Percentiles rank a stretch among this genome's conserved stretches.
Conservation (phyloP, 2,329 filamentous ascomycete genomes). For the Phialocephala sp. region DNA sequence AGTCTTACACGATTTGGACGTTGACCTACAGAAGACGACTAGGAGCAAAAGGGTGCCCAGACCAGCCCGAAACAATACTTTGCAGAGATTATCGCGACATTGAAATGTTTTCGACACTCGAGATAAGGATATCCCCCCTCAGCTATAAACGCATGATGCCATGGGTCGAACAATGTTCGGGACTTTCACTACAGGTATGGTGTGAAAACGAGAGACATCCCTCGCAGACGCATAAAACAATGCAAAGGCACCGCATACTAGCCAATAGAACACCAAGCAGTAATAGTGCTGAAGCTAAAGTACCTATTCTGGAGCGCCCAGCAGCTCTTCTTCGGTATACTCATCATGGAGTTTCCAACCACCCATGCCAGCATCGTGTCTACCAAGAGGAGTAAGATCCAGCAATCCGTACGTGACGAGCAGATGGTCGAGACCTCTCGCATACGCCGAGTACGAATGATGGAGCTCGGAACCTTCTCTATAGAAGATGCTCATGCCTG, state of each 20-base stretch:
- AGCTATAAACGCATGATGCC: too few species aligned
- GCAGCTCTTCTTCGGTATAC: conserved; percentile 24
- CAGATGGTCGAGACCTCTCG: conserved; percentile 43
- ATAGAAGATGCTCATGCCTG: conserved; percentile 47
- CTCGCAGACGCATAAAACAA: background rate
- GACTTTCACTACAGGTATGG: too few species aligned
- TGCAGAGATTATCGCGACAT: too few species aligned
- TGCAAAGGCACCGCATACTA: background rate
- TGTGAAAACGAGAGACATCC: too few species aligned
- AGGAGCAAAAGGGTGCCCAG: too few species aligned
- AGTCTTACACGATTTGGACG: too few species aligned
- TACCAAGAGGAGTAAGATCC: conserved; percentile 46
- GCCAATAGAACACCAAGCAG: too few species aligned
- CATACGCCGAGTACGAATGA: conserved; percentile 48
- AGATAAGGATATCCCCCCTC: too few species aligned
- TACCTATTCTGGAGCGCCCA: background rate
- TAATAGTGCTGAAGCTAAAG: background rate
- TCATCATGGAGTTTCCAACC: conserved; percentile 31
- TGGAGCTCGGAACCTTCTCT: conserved; percentile 44
- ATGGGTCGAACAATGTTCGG: too few species aligned
- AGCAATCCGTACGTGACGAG: conserved; percentile 43
- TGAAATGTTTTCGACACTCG: background rate
- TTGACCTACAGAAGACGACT: too few species aligned
- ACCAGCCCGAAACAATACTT: too few species aligned
- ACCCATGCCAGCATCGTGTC: conserved; percentile 36